Conservation (phyloP, 2,329 filamentous ascomycete genomes). For the Cladosporium sp. region DNA sequence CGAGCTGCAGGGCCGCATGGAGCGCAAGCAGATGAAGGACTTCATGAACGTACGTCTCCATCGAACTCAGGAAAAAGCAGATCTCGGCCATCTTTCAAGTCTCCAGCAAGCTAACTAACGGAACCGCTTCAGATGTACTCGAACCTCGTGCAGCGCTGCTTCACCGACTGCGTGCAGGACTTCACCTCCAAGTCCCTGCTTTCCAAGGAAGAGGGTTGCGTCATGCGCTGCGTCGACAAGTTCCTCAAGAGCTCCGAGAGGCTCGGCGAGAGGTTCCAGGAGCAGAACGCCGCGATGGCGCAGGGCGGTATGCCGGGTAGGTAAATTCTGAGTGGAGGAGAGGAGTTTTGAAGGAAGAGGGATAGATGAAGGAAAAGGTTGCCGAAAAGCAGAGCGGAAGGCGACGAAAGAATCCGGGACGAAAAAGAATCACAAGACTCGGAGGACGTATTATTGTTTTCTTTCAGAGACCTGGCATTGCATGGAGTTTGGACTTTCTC, state of each 20-base stretch:
- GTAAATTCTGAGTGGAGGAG: background rate
- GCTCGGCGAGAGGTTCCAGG: constrained; percentile 84
- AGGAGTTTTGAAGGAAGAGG: background rate
- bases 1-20: constrained; percentile 90
- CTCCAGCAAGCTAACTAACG: background rate
- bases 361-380: constrained; percentile 16
- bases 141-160: constrained; percentile 81
- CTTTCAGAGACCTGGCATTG: constrained; percentile 17
- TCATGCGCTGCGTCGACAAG: constrained; percentile 94
- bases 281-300: constrained; percentile 66
- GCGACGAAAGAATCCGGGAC: background rate
- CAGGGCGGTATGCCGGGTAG: constrained; percentile 41
- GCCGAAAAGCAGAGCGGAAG: too few species aligned
- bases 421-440: too few species aligned
- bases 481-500: constrained; percentile 17
- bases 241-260: constrained; percentile 89
- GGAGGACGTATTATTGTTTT: constrained; percentile 11
- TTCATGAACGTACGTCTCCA: constrained; percentile 80
- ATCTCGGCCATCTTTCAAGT: too few species aligned
- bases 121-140: constrained; percentile 71
- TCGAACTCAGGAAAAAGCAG: too few species aligned
- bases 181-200: constrained; percentile 96
- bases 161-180: constrained; percentile 95
- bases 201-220: constrained; percentile 82
- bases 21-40: constrained; percentile 98